Conservation (phyloP, 2,329 filamentous ascomycete genomes). For the Clathrospora elynae region DNA sequence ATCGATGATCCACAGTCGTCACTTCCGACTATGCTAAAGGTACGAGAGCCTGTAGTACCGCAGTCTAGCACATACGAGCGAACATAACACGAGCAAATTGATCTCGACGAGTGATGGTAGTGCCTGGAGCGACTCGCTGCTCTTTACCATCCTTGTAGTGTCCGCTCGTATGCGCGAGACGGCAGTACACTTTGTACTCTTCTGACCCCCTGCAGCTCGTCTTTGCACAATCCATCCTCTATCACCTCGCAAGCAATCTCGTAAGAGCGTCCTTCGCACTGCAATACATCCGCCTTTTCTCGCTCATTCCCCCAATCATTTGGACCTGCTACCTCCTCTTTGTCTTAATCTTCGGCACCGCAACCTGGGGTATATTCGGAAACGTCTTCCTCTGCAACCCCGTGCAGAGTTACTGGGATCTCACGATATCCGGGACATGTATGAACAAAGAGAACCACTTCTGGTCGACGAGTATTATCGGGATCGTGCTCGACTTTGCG, state of each 20-base stretch:
- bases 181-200: background rate
- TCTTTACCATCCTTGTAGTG: background rate
- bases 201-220: conserved; percentile 30
- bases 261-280: conserved; percentile 42
- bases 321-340: conserved; percentile 26
- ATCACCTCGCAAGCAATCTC: conserved; percentile 40
- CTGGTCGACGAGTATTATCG: conserved; percentile 31
- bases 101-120: too few relatives aligned
- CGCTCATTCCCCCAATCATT: conserved; percentile 8
- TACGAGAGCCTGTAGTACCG: background rate
- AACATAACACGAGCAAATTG: too few relatives aligned
- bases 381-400: conserved; percentile 39
- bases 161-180: conserved; percentile 20
- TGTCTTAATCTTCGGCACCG: conserved; percentile 22
- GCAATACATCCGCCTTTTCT: conserved; percentile 41
- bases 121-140: too few relatives aligned
- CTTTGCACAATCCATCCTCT: conserved; percentile 38
- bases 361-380: conserved; percentile 36
- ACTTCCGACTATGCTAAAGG: conserved; percentile 20
- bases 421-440: conserved; percentile 25
- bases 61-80: too few relatives aligned
- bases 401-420: conserved; percentile 35
- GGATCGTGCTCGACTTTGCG: conserved; percentile 38
- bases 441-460: conserved; percentile 33
- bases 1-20: background rate